A percentile compares a stretch with the other conserved stretches of the same genome.
These are phyloP conservation scores for Diaporthe sp. DNA, from an alignment of 2,329 filamentous ascomycete genomes.

Conservation along the genomic window DNA sequence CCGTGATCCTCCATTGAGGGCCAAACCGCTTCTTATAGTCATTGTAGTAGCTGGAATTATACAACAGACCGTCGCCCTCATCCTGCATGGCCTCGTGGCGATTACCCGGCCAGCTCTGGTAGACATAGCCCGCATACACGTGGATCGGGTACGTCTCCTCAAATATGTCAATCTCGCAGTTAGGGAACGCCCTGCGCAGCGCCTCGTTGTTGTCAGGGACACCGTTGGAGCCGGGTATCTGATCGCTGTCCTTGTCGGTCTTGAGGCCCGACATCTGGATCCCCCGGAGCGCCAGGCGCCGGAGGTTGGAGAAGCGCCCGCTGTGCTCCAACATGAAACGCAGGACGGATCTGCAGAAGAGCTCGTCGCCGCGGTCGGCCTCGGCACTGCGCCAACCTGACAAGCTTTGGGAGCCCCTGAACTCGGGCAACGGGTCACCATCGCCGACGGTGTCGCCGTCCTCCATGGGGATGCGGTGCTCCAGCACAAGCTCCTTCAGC, in stretches of 20 bases:
- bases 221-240: not conserved
- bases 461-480: slow-evolving; percentile 6
- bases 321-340: slow-evolving; percentile 6
- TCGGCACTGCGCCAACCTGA: not conserved
- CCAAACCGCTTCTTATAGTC: slow-evolving; percentile 11
- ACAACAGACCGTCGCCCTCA: not conserved
- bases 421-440: not conserved
- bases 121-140: not conserved
- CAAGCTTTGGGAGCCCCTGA: not conserved
- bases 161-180: slow-evolving; percentile 2
- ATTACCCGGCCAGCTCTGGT: not conserved
- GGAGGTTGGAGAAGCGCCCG: not conserved
- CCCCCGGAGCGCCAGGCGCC: not conserved
- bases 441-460: not conserved
- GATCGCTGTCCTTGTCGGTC: not conserved
- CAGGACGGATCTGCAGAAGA: slow-evolving; percentile 3
- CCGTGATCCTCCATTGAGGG: slow-evolving; percentile 5
- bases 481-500: slow-evolving; percentile 13
- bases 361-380: not conserved
- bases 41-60: not conserved
- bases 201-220: slow-evolving; percentile 12
- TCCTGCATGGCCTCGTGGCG: not conserved
- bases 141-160: not conserved
- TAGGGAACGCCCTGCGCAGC: not conserved
- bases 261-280: not conserved